Base-by-base conservation (phyloP, 2,329 filamentous ascomycete genomes). In the Fusarium paranaense region DNA sequence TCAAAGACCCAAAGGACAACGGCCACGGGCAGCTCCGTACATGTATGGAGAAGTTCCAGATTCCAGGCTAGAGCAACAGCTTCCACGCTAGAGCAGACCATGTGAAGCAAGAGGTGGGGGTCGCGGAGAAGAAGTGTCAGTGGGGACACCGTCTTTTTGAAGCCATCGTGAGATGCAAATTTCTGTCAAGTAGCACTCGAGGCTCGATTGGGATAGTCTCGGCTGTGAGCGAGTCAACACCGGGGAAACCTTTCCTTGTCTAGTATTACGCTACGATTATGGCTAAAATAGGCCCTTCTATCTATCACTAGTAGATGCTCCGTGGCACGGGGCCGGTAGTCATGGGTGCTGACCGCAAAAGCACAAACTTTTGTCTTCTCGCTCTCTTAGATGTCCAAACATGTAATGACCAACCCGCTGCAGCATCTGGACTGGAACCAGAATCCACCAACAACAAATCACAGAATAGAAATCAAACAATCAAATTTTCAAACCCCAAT, bases 401-500 rank as follows among this genome's bases (percentile, higher is more conserved):
- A 68, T 50, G 59, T 37, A 20, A 40, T 20, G 4, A 61, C 66
- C 70, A 45, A 58, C 56, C 58, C 45, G 54, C 30, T 33, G 56
- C 27, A 66, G 62, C 32, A 25, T 40, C 67, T 71, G 65, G 71
- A 54, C 68, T 59, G 73, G 60, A 66, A 45, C 62, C 59, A 69
- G 45, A 64, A 45, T 54, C 25, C 57, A 50, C 35, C 62, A 52
- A 61, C 20, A 22, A 50, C 50, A 69, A 67, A 69, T 40, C 35
- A 35, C 10, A 69, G 6, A 45, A 54, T 14, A 35, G 20, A 68
- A 67, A 64, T 72, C 78, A 88, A 30, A 88, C 85, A 70, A 87
- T 86, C 72, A 88, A 76, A 69, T 83, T 85, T 60, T 87, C 85
- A 64, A 86, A 85, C 10, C 83, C 83, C 70, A 85, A 79, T n/a